Evolutionary conservation across 495 filamentous ascomycete genomes (phyloP).

Genomic region (Aspergillus diversus): DNA sequence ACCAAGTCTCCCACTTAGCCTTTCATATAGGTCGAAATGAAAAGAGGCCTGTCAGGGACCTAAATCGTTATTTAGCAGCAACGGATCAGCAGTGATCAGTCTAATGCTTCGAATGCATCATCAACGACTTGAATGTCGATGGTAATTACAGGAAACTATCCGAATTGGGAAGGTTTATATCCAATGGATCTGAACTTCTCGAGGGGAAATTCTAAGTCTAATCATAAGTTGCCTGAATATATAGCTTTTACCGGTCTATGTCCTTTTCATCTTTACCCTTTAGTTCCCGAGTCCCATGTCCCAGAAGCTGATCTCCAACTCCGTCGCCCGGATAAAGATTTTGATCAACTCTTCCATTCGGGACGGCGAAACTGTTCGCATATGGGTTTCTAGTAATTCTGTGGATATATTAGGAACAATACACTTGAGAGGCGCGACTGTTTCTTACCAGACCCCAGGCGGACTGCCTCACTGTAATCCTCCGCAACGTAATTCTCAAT

Average conservation of each 20-base stretch:
- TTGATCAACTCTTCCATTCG: constrained; percentile 79
- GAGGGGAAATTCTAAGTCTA: not conserved
- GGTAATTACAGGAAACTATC: too few relatives aligned
- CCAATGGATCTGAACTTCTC: too few relatives aligned
- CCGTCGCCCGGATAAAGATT: constrained; percentile 85
- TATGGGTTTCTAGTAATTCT: constrained; percentile 75
- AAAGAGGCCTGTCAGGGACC: too few relatives aligned
- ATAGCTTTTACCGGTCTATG: not conserved
- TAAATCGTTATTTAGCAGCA: too few relatives aligned
- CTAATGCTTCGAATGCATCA: too few relatives aligned
- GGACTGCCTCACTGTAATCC: constrained; percentile 73
- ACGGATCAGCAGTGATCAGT: too few relatives aligned
- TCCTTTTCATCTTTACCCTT: not conserved
- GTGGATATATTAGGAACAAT: constrained; percentile 26
- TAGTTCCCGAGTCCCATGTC: constrained; percentile 66
- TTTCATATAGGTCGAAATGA: too few relatives aligned
- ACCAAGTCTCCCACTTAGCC: too few relatives aligned
- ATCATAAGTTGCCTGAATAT: not conserved
- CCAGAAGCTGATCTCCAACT: constrained; percentile 92
- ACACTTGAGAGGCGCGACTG: constrained; percentile 2
- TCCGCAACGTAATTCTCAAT: constrained; percentile 82
- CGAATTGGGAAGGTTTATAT: too few relatives aligned
- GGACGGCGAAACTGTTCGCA: constrained; percentile 66
- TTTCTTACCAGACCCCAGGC: constrained; percentile 63
- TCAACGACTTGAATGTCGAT: too few relatives aligned